Conservation (phyloP, 2,329 filamentous ascomycete species). For the Westerdykella sp. region DNA sequence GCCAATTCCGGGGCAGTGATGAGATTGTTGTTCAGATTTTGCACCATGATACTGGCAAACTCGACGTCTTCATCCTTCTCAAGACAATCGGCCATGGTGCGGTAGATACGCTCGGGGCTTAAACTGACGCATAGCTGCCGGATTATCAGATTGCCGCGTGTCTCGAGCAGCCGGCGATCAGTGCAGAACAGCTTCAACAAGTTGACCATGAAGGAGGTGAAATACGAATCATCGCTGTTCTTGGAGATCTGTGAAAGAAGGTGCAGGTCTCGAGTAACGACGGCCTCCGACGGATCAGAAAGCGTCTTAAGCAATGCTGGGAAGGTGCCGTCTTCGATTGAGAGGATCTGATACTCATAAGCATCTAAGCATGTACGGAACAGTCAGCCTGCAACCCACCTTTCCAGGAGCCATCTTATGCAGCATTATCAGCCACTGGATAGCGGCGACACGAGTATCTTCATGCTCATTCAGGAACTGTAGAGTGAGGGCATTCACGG, state of each 20-base stretch:
- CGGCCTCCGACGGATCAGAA: slow-evolving; percentile 89
- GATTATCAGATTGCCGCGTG: slow-evolving; percentile 91
- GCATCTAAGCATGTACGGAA: background rate
- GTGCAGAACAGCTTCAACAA: slow-evolving; percentile 92
- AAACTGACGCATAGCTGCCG: slow-evolving; percentile 88
- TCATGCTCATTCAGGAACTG: slow-evolving; percentile 97
- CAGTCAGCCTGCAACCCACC: slow-evolving; percentile 42
- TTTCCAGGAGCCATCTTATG: slow-evolving; percentile 92
- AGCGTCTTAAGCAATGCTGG: slow-evolving; percentile 92
- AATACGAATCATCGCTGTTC: slow-evolving; percentile 96
- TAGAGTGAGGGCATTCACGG: slow-evolving; percentile 85
- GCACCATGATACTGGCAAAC: slow-evolving; percentile 99
- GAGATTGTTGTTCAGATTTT: slow-evolving; percentile 97
- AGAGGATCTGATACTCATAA: slow-evolving; percentile 48
- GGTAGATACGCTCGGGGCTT: slow-evolving; percentile 90
- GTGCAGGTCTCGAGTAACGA: slow-evolving; percentile 90
- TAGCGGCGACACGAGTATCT: slow-evolving; percentile 83
- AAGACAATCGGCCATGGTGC: slow-evolving; percentile 90
- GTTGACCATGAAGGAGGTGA: slow-evolving; percentile 97
- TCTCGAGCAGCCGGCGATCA: slow-evolving; percentile 83
- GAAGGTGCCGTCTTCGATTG: slow-evolving; percentile 96
- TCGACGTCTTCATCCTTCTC: slow-evolving; percentile 97
- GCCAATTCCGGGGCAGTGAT: slow-evolving; percentile 93
- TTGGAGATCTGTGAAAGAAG: slow-evolving; percentile 91
- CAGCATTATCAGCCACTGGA: slow-evolving; percentile 97